A percentile compares a stretch with the other conserved stretches of the same genome.
Conservation (phyloP, 1,284 basidiomycete species). For the Termitomyces sp. region DNA sequence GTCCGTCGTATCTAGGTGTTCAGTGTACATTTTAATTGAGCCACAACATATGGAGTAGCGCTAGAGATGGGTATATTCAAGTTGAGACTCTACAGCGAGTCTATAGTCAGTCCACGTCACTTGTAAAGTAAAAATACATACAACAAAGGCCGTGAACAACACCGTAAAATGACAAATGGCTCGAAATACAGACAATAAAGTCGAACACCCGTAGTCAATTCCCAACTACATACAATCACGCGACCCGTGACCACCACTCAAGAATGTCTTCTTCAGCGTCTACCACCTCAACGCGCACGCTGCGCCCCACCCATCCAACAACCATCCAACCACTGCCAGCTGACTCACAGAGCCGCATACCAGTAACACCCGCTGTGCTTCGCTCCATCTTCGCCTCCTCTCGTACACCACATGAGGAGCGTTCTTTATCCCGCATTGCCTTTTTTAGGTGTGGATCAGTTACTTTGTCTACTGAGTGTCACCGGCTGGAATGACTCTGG, state of each 20-base stretch:
- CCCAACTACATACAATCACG: slow-evolving; percentile 9
- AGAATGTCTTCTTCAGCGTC: slow-evolving; percentile 42
- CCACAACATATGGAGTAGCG: slow-evolving; percentile 1
- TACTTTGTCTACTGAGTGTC: slow-evolving; percentile 4
- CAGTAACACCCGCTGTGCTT: slow-evolving; percentile 74
- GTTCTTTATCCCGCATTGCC: slow-evolving; percentile 73
- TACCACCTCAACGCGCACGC: slow-evolving; percentile 34
- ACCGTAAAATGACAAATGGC: neutral
- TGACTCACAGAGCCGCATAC: slow-evolving; percentile 52
- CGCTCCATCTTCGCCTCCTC: slow-evolving; percentile 81
- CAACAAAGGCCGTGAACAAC: neutral
- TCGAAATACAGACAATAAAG: neutral
- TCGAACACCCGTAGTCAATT: neutral
- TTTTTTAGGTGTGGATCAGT: slow-evolving; percentile 63
- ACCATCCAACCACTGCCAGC: slow-evolving; percentile 28
- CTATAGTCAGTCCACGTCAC: neutral
- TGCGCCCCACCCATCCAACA: slow-evolving; percentile 27
- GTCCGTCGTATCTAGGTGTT: slow-evolving; percentile 18
- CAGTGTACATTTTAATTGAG: slow-evolving; percentile 14
- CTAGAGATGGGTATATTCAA: neutral
- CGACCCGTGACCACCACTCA: slow-evolving; percentile 12
- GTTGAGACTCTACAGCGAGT: neutral
- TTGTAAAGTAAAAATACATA: neutral
- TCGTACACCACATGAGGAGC: slow-evolving; percentile 69
- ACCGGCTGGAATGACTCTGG: slow-evolving; percentile 3